phyloP scores from a whole-genome alignment of 2,329 filamentous ascomycete species.

The Sclerotinia borealis region DNA sequence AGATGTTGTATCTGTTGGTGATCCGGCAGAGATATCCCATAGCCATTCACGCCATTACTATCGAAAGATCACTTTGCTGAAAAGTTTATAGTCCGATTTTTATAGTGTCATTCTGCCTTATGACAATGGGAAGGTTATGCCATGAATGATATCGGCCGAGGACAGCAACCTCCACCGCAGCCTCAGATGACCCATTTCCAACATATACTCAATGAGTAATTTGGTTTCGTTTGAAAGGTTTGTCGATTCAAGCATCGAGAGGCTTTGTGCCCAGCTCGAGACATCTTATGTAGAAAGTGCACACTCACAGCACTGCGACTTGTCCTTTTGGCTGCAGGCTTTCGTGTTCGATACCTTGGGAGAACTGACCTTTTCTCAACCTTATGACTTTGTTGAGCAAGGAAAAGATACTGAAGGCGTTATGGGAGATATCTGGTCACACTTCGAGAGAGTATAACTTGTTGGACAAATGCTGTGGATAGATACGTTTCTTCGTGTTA shows the following conservation, averaged over 20 bases:
- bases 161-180: background rate
- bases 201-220: constrained; percentile 18
- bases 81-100: background rate
- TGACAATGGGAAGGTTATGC: background rate
- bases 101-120: background rate
- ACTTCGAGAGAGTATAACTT: background rate
- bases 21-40: constrained; percentile 8
- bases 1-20: constrained; percentile 4
- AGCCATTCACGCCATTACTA: background rate
- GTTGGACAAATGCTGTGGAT: constrained; percentile 5
- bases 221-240: constrained; percentile 40
- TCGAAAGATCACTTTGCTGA: background rate
- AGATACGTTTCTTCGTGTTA: constrained; percentile 10
- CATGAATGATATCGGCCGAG: background rate
- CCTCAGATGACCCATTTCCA: constrained; percentile 12
- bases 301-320: background rate
- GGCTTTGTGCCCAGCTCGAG: background rate
- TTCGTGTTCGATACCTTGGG: constrained; percentile 17
- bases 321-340: constrained; percentile 5
- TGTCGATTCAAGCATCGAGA: constrained; percentile 32
- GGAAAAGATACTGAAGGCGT: constrained; percentile 11
- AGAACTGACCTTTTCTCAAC: constrained; percentile 9
- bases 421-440: constrained; percentile 10
- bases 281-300: background rate
- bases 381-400: constrained; percentile 16